A percentile compares a stretch with the other conserved stretches of the same genome.
Conservation (phyloP, 1,284 basidiomycete genomes). For the Cryptococcus sp. region DNA sequence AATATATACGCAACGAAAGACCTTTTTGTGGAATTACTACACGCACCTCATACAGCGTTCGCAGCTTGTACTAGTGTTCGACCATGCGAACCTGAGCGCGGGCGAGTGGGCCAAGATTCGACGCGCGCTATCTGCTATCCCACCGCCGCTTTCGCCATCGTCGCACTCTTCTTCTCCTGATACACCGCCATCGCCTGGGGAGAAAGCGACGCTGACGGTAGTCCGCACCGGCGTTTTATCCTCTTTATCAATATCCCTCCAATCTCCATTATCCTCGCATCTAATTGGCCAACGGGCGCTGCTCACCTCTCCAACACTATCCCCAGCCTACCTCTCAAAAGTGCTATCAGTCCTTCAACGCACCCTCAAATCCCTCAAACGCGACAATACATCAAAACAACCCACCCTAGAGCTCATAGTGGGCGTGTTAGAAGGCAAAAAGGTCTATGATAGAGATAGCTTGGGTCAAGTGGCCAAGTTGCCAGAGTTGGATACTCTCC, state of each 20-base stretch:
- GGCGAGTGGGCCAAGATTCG: constrained; percentile 45
- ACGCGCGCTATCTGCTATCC: constrained; percentile 39
- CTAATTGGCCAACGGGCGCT: constrained; percentile 46
- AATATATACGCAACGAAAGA: constrained; percentile 50
- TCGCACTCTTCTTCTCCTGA: constrained; percentile 6
- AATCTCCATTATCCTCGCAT: constrained; percentile 10
- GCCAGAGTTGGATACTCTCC: constrained; percentile 49
- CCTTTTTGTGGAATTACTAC: constrained; percentile 51
- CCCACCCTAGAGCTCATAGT: constrained; percentile 49
- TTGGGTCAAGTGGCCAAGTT: constrained; percentile 42
- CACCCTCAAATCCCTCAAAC: constrained; percentile 28
- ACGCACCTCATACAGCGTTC: constrained; percentile 46
- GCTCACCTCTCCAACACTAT: constrained; percentile 47
- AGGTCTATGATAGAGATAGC: constrained; percentile 33
- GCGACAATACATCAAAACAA: constrained; percentile 33
- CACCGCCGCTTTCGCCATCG: constrained; percentile 24
- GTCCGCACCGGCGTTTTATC: constrained; percentile 50
- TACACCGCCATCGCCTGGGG: background rate
- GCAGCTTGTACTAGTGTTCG: constrained; percentile 52
- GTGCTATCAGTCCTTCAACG: constrained; percentile 44
- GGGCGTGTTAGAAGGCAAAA: constrained; percentile 48
- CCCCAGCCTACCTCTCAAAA: constrained; percentile 48
- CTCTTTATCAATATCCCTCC: constrained; percentile 19
- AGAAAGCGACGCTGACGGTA: constrained; percentile 39
- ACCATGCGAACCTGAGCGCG: constrained; percentile 50